phyloP scores from a whole-genome alignment of 2,329 filamentous ascomycete genomes.

The Ceratocystis variospora region DNA sequence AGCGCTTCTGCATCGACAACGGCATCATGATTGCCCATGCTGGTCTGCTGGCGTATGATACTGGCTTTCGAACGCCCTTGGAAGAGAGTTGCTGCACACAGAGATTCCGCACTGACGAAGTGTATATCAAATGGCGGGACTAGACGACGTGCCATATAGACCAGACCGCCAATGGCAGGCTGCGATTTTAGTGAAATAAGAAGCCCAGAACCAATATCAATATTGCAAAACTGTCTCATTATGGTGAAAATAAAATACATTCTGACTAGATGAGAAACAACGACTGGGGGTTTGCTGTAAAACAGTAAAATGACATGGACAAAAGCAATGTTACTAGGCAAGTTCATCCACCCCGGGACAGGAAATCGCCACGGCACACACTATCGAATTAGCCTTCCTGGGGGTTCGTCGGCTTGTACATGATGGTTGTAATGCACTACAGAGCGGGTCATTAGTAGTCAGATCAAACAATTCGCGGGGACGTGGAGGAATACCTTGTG shows the following conservation, averaged over 20 bases:
- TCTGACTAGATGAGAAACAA: not conserved
- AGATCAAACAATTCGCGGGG: not conserved
- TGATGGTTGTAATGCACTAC: conserved; percentile 91
- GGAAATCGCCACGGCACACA: not conserved
- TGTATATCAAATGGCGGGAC: conserved; percentile 66
- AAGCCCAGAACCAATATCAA: not conserved
- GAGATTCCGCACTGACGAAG: conserved; percentile 69
- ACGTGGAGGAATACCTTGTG: conserved; percentile 51
- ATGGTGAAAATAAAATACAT: not conserved
- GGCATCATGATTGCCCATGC: conserved; percentile 99
- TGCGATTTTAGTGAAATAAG: too few relatives aligned
- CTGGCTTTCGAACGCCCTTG: conserved; percentile 61
- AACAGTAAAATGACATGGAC: not conserved
- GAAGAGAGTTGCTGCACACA: conserved; percentile 77
- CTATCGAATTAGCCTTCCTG: conserved; percentile 11
- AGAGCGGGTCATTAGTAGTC: not conserved
- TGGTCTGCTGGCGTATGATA: conserved; percentile 70
- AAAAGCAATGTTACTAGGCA: not conserved
- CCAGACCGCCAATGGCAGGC: too few relatives aligned
- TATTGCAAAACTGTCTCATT: not conserved
- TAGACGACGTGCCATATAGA: conserved; percentile 23
- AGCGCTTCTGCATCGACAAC: conserved; percentile 97
- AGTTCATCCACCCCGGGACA: not conserved
- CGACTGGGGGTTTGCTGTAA: not conserved
- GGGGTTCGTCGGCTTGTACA: conserved; percentile 74